These are phyloP conservation scores for Eutrema salsugineum DNA, from an alignment of 441 rosid genomes.

Conservation along the genomic window DNA sequence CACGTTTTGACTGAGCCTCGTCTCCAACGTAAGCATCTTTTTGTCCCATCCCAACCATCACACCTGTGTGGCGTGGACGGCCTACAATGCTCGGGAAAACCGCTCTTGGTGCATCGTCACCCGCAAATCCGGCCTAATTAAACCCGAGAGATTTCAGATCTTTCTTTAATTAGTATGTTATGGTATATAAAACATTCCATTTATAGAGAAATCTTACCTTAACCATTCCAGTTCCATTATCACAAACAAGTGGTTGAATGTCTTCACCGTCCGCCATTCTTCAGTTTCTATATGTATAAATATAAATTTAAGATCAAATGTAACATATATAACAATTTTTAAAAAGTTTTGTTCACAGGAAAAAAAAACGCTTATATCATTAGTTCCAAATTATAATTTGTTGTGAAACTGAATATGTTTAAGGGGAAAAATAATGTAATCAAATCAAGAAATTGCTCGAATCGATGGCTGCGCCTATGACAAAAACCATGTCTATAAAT, in stretches of 20 bases:
- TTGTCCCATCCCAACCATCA: slow-evolving; percentile 53
- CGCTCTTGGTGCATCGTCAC: slow-evolving; percentile 89
- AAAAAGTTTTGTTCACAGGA: too few relatives aligned
- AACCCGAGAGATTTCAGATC: too few relatives aligned
- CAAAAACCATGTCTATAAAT: background rate
- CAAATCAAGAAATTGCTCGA: background rate
- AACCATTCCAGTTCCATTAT: too few relatives aligned
- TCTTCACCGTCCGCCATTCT: too few relatives aligned
- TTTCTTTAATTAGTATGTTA: too few relatives aligned
- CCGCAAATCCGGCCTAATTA: slow-evolving; percentile 76
- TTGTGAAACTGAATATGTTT: background rate
- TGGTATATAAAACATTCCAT: too few relatives aligned
- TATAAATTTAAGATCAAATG: too few relatives aligned
- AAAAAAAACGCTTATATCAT: too few relatives aligned
- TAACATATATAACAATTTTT: background rate
- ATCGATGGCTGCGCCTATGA: background rate
- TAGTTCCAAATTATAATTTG: background rate
- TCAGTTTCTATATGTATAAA: too few relatives aligned
- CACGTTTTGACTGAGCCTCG: slow-evolving; percentile 47
- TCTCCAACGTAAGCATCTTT: slow-evolving; percentile 47
- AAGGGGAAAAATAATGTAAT: background rate
- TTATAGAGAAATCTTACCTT: too few relatives aligned
- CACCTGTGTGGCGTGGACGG: slow-evolving; percentile 43
- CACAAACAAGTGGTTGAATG: too few relatives aligned
- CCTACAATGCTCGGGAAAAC: slow-evolving; percentile 73